Base-by-base conservation (phyloP, 306 rosid species). In the Begonia fuchsioides region DNA sequence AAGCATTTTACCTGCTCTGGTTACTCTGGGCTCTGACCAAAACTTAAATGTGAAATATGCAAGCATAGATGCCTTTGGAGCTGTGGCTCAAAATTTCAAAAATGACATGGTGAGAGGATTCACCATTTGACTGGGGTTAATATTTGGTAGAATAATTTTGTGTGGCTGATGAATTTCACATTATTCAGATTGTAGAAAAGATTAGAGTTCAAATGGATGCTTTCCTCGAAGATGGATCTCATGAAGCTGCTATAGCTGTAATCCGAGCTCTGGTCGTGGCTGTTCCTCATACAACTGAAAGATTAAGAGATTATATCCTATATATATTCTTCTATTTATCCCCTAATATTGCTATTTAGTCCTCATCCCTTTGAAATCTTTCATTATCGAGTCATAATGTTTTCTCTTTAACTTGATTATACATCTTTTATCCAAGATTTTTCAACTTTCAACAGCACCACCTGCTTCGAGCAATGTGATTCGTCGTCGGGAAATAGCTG, bases 151-250 rank as follows among this genome's bases (percentile, higher is more conserved):
- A 26, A 26, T 26, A 26, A 26, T 26, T 26, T 26, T 26, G 35
- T 26, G 35, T 26, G 0, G 35, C 35, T 26, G 35, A 26, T 26
- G 20, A 62, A 66, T 48, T 43, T 12, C 11, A 52, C 12, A 46
- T 53, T 51, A 62, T 55, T 54, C 64, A 85, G 98, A 85, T 90
- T 77, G 93, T 90, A 54, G 98, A 90, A 60, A 90, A 90, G 79
- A 81, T 90, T 74, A 86, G 92, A 39, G 84, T 90, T 65, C 96
- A 90, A 75, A 79, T 90, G 96, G 98, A 90, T 75, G 98, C 98
- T 56, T 90, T 90, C 63, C 94, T 90, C 57, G 98, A 90, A 59
- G 96, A 90, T 73, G 96, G 98, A 56, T 85, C 96, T 48, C 98
- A 85, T 59, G 98, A 85, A 80, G 95, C 93, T 54, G 67, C 94